Conservation (phyloP, 305 asterid species). For the Solanum hybrid region DNA sequence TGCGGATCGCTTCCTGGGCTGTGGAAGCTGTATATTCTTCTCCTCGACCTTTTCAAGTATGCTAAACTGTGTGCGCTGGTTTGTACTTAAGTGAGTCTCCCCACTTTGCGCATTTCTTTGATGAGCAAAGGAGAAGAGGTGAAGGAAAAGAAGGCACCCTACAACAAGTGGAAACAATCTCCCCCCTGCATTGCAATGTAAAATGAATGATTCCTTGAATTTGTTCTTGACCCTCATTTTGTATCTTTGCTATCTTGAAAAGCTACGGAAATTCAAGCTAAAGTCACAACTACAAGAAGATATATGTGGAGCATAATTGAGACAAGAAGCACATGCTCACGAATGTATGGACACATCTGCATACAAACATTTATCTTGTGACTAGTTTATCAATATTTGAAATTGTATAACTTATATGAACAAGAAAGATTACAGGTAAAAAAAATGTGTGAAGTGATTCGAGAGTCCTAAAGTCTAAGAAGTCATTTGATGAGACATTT, state of each 20-base stretch:
- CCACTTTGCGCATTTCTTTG: constrained; percentile 24
- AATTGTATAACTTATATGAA: background rate
- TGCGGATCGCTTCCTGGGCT: constrained; percentile 62
- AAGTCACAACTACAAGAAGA: constrained; percentile 14
- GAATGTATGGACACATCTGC: background rate
- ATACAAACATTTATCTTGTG: background rate
- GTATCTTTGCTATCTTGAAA: constrained; percentile 21
- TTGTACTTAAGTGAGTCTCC: constrained; percentile 13
- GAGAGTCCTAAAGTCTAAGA: background rate
- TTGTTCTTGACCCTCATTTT: constrained; percentile 55
- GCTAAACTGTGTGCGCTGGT: constrained; percentile 30
- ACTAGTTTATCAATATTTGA: background rate
- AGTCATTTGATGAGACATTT: background rate
- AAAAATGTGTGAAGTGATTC: background rate
- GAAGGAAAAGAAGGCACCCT: constrained; percentile 54
- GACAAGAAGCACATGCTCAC: background rate
- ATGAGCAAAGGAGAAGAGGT: constrained; percentile 37
- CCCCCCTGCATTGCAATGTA: constrained; percentile 69
- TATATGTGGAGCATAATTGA: background rate
- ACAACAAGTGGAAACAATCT: constrained; percentile 35
- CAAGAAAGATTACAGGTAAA: background rate
- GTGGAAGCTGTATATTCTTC: constrained; percentile 62
- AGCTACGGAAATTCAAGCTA: constrained; percentile 30
- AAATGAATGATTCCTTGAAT: constrained; percentile 54
- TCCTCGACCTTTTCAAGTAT: constrained; percentile 71